Percentiles rank a stretch among this genome's conserved stretches.
phyloP scores from a whole-genome alignment of 164 flowering plant species.

The Santalum album region DNA sequence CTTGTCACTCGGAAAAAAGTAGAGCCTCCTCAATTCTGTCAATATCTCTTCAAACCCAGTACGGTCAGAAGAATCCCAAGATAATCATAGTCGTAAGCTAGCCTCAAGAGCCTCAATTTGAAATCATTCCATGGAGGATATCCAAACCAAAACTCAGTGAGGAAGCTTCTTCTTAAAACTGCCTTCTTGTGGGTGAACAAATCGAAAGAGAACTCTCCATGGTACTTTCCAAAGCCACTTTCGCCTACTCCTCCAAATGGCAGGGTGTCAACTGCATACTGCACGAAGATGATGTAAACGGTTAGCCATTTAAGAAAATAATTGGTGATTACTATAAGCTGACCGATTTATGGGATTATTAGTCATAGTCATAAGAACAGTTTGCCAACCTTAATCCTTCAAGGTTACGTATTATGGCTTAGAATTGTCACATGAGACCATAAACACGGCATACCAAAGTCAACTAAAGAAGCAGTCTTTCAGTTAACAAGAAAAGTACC shows the following conservation, averaged over 20 bases:
- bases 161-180: conserved; percentile 20
- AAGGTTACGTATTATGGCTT: too few species aligned
- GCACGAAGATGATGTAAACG: background rate
- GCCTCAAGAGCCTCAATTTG: conserved; percentile 21
- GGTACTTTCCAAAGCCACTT: conserved; percentile 38
- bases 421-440: too few species aligned
- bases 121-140: conserved; percentile 37
- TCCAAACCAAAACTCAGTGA: conserved; percentile 31
- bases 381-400: too few species aligned
- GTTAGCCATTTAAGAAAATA: too few species aligned
- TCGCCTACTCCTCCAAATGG: conserved; percentile 45
- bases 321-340: too few species aligned
- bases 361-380: too few species aligned
- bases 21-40: too few species aligned
- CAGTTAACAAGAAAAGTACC: too few species aligned
- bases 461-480: too few species aligned
- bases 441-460: too few species aligned
- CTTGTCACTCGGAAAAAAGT: too few species aligned
- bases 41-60: conserved; percentile 29
- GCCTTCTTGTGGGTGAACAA: conserved; percentile 32
- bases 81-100: conserved; percentile 17
- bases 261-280: conserved; percentile 28
- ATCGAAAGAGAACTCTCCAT: conserved; percentile 41
- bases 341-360: too few species aligned
- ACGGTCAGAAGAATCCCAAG: conserved; percentile 22